Percentiles rank a stretch among this genome's conserved stretches.
These are phyloP conservation scores for Arxiozyma telluris DNA, from an alignment of 1,139 yeast species.

Conservation along the genomic window DNA sequence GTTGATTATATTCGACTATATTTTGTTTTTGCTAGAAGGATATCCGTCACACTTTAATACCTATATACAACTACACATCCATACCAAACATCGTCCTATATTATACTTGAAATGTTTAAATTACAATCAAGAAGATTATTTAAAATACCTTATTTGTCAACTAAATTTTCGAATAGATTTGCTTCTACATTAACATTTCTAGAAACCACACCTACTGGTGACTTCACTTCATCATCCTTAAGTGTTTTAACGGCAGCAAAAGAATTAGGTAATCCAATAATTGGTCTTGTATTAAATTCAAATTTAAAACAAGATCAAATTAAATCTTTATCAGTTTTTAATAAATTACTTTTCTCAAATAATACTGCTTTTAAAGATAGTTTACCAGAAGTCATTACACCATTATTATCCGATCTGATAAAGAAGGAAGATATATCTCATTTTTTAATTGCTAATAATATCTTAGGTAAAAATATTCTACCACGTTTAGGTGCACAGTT, in stretches of 20 bases:
- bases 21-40: not conserved
- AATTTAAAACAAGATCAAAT: conserved; percentile 38
- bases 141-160: not conserved
- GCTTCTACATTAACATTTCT: conserved; percentile 63
- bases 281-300: conserved; percentile 54
- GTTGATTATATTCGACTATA: no score
- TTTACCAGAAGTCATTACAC: conserved; percentile 59
- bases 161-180: not conserved
- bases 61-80: not conserved
- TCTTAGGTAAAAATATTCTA: conserved; percentile 77
- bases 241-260: conserved; percentile 59
- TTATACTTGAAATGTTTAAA: not conserved
- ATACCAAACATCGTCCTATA: no score
- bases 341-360: conserved; percentile 44
- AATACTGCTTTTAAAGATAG: conserved; percentile 39
- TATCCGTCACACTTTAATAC: no score
- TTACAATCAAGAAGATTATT: not conserved
- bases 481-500: conserved; percentile 83
- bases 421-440: conserved; percentile 42
- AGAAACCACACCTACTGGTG: conserved; percentile 46
- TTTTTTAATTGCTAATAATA: conserved; percentile 71
- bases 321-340: conserved; percentile 33
- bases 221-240: conserved; percentile 57
- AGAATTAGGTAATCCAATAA: conserved; percentile 53
- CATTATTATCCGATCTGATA: conserved; percentile 43